Evolutionary conservation across 805 yeast genomes (phyloP).

Genomic region (Saccharomyces eubayanus): DNA sequence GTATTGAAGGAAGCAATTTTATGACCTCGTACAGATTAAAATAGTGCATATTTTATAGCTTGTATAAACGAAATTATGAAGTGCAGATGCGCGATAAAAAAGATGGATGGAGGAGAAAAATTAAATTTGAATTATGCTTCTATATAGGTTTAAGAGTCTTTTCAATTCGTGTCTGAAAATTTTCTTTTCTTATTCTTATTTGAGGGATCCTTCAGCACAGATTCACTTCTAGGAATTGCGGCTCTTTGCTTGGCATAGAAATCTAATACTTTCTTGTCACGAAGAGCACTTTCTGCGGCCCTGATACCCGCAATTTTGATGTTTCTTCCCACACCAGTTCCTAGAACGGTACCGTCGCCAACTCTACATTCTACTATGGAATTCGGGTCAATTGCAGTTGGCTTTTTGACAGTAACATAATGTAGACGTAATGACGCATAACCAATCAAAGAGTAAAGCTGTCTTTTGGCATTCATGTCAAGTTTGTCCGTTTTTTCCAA

Average conservation of each 20-base stretch:
- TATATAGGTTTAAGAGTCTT: background rate
- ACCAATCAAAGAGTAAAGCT: constrained; percentile 72
- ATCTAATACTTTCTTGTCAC: constrained; percentile 50
- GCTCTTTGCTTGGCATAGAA: constrained; percentile 54
- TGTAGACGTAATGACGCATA: constrained; percentile 56
- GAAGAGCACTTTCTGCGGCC: constrained; percentile 78
- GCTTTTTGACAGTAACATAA: constrained; percentile 40
- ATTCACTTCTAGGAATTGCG: constrained; percentile 38
- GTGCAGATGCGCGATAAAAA: background rate
- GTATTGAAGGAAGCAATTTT: too few species aligned
- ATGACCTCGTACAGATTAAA: too few species aligned
- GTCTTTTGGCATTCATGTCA: constrained; percentile 64
- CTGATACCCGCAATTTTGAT: constrained; percentile 69
- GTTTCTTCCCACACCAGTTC: constrained; percentile 62
- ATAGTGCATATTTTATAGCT: background rate
- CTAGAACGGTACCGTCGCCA: constrained; percentile 54
- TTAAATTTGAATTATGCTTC: background rate
- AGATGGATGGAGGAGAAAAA: background rate
- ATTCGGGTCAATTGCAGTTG: constrained; percentile 31
- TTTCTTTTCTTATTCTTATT: background rate
- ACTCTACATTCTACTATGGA: constrained; percentile 60
- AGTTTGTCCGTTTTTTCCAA: constrained; percentile 32
- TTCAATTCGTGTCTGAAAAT: background rate
- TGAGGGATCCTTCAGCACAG: constrained; percentile 11
- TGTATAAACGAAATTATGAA: background rate